Evolutionary conservation across 2,329 filamentous ascomycete species (phyloP), one percentile per base, ranked within the genome.

Genomic region (Aspergillus eucalypticola): DNA sequence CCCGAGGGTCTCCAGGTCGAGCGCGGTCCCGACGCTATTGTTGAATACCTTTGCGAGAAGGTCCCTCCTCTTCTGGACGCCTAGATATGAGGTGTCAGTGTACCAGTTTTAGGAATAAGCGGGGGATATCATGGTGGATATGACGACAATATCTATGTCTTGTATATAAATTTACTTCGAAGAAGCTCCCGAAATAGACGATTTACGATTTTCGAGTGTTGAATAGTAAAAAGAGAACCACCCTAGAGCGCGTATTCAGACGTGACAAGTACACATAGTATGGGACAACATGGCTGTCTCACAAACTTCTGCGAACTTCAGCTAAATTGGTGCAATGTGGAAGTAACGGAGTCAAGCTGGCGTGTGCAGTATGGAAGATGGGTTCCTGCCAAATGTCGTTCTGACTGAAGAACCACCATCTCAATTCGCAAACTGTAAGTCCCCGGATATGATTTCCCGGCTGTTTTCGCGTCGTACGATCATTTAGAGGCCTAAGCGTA

Each of bases 1-100:
- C 77, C 77, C 3, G 67, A 73, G 27, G 77, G 77, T 8, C 64
- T 79, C 56, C 77, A 79, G 66, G 76, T 78, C 38, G 74, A 78
- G 66, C 72, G 68, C 32, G 76, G 77, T 4, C 77, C 77, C 0
- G 76, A 79, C 66, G 76, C 75, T 5, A 71, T 79, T 63, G 77
- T 79, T 19, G 76, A 78, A 60, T 75, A 79, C 65, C 66, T 79
- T 29, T 63, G 70, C 59, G 75, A 78, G 67, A 73, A 78, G 61
- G 71, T 79, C n/a, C 76, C 77, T 2, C 61, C 61, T 52, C 66
- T 78, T 58, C 67, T 78, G 64, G 74, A 76, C 59, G 71, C 55
- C 51, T 52, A 55, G 15, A 21, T 15, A 15, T 32, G 27, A 29
- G 6, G n/a, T 48, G 25, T 49, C n/a, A 38, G 41, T 29, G 46